A percentile compares a stretch with the other conserved stretches of the same genome.
These are phyloP conservation scores for Tylopilus subfusipes DNA, from an alignment of 768 basidiomycete genomes.

Conservation along the genomic window DNA sequence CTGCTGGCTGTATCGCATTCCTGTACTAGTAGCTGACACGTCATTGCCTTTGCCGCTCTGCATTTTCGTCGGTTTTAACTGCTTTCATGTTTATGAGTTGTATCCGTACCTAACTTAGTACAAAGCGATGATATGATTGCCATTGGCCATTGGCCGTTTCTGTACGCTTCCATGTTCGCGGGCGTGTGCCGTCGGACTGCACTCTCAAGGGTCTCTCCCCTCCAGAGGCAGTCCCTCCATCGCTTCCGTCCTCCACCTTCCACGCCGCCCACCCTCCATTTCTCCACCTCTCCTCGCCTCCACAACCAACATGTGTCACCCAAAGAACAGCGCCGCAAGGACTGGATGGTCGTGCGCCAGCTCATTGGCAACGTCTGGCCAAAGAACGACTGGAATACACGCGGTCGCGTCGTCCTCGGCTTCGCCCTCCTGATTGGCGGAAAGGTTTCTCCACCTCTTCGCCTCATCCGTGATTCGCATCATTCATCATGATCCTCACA, in stretches of 20 bases:
- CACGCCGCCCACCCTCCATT: not conserved
- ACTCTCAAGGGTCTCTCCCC: constrained; percentile 5
- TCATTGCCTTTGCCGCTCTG: not conserved
- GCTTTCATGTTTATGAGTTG: not conserved
- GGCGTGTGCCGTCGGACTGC: constrained; percentile 23
- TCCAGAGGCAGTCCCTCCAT: constrained; percentile 8
- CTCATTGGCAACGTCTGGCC: constrained; percentile 95
- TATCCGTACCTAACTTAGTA: constrained; percentile 6
- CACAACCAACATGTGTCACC: constrained; percentile 15
- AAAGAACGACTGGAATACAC: constrained; percentile 74
- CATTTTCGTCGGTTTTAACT: not conserved
- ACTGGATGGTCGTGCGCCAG: constrained; percentile 82
- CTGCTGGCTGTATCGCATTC: constrained; percentile 12
- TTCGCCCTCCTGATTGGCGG: constrained; percentile 76
- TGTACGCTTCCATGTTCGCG: constrained; percentile 20
- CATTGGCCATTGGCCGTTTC: not conserved
- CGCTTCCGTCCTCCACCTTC: not conserved
- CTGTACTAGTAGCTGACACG: constrained; percentile 22
- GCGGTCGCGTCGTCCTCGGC: constrained; percentile 78
- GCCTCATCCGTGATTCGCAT: not conserved
- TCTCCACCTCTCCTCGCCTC: constrained; percentile 20
- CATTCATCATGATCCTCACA: constrained; percentile 3
- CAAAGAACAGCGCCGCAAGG: constrained; percentile 63
- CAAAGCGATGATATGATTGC: too few relatives aligned
- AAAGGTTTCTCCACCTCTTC: constrained; percentile 54